Conservation (phyloP, 495 filamentous ascomycete genomes). For the Aspergillus funiculosus region DNA sequence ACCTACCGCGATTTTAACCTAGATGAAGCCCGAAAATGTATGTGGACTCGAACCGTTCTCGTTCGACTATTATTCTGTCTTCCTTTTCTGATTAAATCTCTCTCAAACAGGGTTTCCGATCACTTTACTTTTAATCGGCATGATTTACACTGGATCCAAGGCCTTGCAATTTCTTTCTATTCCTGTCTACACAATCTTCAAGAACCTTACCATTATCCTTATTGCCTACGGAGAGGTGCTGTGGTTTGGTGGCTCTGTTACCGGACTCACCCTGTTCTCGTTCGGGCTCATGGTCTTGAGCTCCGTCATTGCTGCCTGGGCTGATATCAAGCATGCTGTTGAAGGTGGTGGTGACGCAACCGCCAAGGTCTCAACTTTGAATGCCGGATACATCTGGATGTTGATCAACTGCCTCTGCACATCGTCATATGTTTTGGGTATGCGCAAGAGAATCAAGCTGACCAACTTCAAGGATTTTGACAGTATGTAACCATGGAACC, state of each 20-base stretch:
- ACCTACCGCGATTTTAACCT: conserved; percentile 85
- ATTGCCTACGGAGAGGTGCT: conserved; percentile 98
- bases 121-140: conserved; percentile 91
- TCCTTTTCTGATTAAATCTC: conserved; percentile 19
- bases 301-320: conserved; percentile 94
- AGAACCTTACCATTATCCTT: conserved; percentile 98
- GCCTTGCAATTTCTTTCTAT: conserved; percentile 95
- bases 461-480: conserved; percentile 99
- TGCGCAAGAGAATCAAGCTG: conserved; percentile 98
- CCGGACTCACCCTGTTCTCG: conserved; percentile 79
- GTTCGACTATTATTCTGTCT: neutral
- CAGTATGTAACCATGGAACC: conserved; percentile 57
- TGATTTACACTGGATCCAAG: conserved; percentile 98
- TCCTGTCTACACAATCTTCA: conserved; percentile 99
- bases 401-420: conserved; percentile 94
- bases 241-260: conserved; percentile 97
- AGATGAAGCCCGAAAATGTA: conserved; percentile 90
- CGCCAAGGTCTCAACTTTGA: conserved; percentile 76
- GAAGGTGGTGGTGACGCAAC: conserved; percentile 56
- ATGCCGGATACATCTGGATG: conserved; percentile 98
- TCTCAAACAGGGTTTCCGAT: conserved; percentile 81
- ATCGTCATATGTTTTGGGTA: conserved; percentile 81
- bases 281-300: conserved; percentile 98
- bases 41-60: too few species aligned
- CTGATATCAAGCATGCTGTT: conserved; percentile 88